Percentiles rank a stretch among this genome's conserved stretches.
These are phyloP conservation scores for Eruca vesicaria DNA, from an alignment of 441 rosid species.

Conservation along the genomic window DNA sequence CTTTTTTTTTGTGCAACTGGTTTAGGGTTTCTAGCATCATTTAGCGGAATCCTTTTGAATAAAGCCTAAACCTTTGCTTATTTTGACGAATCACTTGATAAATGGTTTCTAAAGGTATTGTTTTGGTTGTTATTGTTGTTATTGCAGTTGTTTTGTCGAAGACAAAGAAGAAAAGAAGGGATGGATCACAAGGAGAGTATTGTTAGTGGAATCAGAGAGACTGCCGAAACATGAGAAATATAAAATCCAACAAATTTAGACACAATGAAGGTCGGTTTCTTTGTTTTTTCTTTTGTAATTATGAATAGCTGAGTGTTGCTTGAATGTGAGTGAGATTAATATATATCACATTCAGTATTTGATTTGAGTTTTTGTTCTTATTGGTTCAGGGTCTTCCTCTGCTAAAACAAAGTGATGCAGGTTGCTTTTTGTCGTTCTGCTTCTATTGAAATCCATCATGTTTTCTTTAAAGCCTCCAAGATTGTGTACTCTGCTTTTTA, in stretches of 20 bases:
- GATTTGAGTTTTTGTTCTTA: no score
- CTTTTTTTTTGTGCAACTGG: no score
- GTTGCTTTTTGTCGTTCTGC: not conserved
- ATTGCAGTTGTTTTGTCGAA: not conserved
- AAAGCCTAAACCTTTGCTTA: not conserved
- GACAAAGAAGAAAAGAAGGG: no score
- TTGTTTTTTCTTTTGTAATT: not conserved
- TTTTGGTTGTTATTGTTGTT: not conserved
- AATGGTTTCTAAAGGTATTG: not conserved
- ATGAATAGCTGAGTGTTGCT: not conserved
- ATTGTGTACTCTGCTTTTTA: not conserved
- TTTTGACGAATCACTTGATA: not conserved
- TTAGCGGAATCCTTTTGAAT: not conserved
- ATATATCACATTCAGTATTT: not conserved
- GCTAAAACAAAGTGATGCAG: not conserved
- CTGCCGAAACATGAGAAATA: not conserved
- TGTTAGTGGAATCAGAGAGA: not conserved
- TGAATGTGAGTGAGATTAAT: not conserved
- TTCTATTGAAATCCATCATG: not conserved
- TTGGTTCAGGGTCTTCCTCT: not conserved
- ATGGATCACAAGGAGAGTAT: not conserved
- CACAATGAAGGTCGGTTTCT: not conserved
- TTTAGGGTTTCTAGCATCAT: not conserved
- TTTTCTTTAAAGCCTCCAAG: not conserved
- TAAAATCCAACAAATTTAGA: not conserved